Evolutionary conservation across 768 basidiomycete genomes (phyloP).

Genomic region (Lepiota subincarnata): DNA sequence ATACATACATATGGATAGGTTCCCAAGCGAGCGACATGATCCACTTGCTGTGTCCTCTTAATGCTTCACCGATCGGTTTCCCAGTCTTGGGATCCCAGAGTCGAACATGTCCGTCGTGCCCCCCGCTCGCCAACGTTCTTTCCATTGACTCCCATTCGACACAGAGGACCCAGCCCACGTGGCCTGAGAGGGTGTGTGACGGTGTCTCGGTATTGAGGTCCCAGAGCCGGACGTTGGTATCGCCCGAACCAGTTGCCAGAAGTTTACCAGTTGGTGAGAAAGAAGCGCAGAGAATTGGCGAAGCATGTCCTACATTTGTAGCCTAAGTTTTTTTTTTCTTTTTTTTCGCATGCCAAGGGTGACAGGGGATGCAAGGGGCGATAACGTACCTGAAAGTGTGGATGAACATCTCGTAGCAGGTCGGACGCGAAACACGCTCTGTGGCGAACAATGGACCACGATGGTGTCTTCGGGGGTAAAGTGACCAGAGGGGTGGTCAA

Average conservation of each 20-base stretch:
- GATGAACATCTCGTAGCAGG: conserved; percentile 94
- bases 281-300: conserved; percentile 90
- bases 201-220: conserved; percentile 91
- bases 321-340: background rate
- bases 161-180: conserved; percentile 94
- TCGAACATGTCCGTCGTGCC: conserved; percentile 87
- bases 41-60: conserved; percentile 96
- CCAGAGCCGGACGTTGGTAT: conserved; percentile 91
- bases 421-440: conserved; percentile 91
- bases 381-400: conserved; percentile 66
- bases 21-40: conserved; percentile 95
- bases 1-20: conserved; percentile 81
- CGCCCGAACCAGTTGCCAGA: conserved; percentile 94
- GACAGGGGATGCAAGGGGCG: conserved; percentile 18
- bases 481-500: conserved; percentile 63
- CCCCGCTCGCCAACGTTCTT: conserved; percentile 85
- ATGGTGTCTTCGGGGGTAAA: conserved; percentile 88
- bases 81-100: conserved; percentile 95
- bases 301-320: conserved; percentile 65
- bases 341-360: too few species aligned
- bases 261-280: conserved; percentile 92
- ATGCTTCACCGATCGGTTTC: conserved; percentile 79
- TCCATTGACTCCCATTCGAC: conserved; percentile 97
- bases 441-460: conserved; percentile 86
- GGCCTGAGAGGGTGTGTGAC: conserved; percentile 80